phyloP scores from a whole-genome alignment of 768 basidiomycete genomes.

The Leccinellum albellum region DNA sequence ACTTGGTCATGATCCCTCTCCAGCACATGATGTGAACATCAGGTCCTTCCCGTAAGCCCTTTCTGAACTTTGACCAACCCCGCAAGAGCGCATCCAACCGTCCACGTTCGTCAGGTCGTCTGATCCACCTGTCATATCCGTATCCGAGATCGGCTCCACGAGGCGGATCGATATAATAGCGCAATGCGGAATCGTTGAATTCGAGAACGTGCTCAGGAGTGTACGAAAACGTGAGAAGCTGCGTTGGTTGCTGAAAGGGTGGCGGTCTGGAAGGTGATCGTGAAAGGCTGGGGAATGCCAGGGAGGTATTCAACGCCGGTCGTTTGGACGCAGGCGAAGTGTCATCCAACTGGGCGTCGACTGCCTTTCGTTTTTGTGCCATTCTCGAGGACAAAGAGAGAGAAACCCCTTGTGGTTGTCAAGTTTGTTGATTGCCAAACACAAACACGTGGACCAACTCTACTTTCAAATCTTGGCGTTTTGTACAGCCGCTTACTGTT shows the following conservation, averaged over 20 bases:
- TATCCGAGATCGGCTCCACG: conserved; percentile 58
- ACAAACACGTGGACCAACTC: conserved; percentile 13
- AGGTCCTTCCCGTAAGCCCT: conserved; percentile 32
- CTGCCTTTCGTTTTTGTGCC: conserved; percentile 28
- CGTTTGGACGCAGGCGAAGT: conserved; percentile 2
- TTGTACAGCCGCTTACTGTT: too few relatives aligned
- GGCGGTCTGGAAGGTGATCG: conserved; percentile 20
- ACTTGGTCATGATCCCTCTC: conserved; percentile 87
- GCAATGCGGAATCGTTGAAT: conserved; percentile 66
- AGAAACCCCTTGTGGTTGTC: not conserved
- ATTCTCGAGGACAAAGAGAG: conserved; percentile 8
- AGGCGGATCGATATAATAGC: conserved; percentile 71
- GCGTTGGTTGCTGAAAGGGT: conserved; percentile 68
- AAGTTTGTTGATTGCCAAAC: conserved; percentile 25
- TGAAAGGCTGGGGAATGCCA: conserved; percentile 26
- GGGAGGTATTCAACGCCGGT: not conserved
- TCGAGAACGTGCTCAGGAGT: conserved; percentile 50
- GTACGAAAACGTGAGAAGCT: conserved; percentile 72
- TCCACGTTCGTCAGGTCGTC: conserved; percentile 59
- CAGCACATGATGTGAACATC: conserved; percentile 63
- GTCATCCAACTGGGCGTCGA: conserved; percentile 13
- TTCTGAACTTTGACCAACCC: conserved; percentile 48
- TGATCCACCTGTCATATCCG: conserved; percentile 73
- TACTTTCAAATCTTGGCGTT: too few relatives aligned
- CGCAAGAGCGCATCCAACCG: conserved; percentile 66